phyloP scores from a whole-genome alignment of 441 rosid genomes.

The Populus hybrid region DNA sequence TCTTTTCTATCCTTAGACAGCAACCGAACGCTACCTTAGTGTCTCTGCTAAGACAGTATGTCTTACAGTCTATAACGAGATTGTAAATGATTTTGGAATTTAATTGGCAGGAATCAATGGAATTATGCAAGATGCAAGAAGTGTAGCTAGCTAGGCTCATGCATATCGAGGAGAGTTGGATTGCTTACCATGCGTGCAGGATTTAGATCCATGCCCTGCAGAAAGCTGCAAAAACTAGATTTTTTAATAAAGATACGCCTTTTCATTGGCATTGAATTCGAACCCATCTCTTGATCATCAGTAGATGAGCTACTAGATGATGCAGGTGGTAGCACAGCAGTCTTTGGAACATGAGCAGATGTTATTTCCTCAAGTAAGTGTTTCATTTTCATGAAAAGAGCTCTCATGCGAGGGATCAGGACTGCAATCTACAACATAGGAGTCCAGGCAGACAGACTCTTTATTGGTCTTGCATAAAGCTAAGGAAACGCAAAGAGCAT shows the following conservation, averaged over 20 bases:
- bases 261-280: slow-evolving; percentile 8
- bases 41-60: not conserved
- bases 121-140: not conserved
- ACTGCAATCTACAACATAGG: not conserved
- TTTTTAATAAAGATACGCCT: slow-evolving; percentile 11
- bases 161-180: not conserved
- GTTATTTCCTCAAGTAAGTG: slow-evolving; percentile 22
- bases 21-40: not conserved
- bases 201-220: slow-evolving; percentile 30
- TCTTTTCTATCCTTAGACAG: no score
- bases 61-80: not conserved
- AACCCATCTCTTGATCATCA: slow-evolving; percentile 29
- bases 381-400: slow-evolving; percentile 28
- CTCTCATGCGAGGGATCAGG: not conserved
- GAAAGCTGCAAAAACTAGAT: not conserved
- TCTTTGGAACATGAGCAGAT: slow-evolving; percentile 17
- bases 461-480: slow-evolving; percentile 1
- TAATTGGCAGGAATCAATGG: not conserved
- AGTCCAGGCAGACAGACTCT: not conserved
- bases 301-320: slow-evolving; percentile 18
- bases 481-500: slow-evolving; percentile 29
- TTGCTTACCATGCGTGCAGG: slow-evolving; percentile 41
- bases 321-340: not conserved
- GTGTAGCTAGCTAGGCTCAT: not conserved
- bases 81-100: not conserved